Evolutionary conservation across 371 early-diverging fungal genomes (phyloP).

Genomic region (Haplosporangium sp.): DNA sequence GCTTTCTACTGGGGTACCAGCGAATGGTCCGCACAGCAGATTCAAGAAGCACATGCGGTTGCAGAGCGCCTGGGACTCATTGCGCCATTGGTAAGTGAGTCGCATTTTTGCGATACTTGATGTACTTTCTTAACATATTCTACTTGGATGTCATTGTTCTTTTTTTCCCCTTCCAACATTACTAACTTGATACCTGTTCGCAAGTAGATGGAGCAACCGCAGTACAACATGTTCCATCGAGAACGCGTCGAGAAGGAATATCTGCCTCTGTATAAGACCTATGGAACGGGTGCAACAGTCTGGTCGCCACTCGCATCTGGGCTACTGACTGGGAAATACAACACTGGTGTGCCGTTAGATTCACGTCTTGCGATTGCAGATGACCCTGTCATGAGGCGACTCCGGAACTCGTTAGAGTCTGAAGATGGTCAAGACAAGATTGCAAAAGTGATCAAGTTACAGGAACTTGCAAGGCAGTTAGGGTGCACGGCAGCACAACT

Average conservation of each 20-base stretch:
- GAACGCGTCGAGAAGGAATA: constrained; percentile 84
- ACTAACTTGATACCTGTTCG: not conserved
- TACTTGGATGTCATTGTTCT: not conserved
- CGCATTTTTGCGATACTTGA: not conserved
- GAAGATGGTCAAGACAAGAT: constrained; percentile 70
- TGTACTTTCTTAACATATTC: not conserved
- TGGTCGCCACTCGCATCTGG: constrained; percentile 87
- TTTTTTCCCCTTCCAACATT: not conserved
- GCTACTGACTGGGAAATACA: constrained; percentile 82
- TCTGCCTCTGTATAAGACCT: constrained; percentile 72
- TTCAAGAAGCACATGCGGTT: constrained; percentile 78
- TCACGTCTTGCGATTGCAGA: constrained; percentile 75
- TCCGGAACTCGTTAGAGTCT: constrained; percentile 66
- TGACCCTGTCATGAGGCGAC: constrained; percentile 68
- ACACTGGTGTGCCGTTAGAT: constrained; percentile 72
- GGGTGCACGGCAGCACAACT: constrained; percentile 79
- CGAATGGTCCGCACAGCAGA: constrained; percentile 85
- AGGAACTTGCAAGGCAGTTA: constrained; percentile 70
- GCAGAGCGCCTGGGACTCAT: constrained; percentile 73
- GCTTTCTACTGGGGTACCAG: constrained; percentile 88
- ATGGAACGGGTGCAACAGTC: constrained; percentile 76
- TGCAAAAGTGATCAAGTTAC: constrained; percentile 56
- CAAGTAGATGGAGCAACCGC: constrained; percentile 73
- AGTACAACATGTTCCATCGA: constrained; percentile 88
- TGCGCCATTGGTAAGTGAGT: constrained; percentile 64